A percentile compares a stretch with the other conserved stretches of the same genome.
phyloP scores from a whole-genome alignment of 2,329 filamentous ascomycete genomes.

The Hortaea werneckii region DNA sequence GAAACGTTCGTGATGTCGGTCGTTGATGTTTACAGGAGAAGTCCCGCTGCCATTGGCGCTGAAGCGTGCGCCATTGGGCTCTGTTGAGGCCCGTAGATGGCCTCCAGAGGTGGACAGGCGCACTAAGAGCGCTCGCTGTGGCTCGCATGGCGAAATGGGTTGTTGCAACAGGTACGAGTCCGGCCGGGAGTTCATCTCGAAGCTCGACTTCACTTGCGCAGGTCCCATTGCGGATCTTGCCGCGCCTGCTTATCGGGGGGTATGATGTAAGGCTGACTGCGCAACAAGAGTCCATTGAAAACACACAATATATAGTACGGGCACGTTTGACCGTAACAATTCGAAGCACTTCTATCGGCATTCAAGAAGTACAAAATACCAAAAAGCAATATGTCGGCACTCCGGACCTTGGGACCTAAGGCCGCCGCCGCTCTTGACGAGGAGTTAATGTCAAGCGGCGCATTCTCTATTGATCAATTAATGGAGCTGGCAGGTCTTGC shows the following conservation, averaged over 20 bases:
- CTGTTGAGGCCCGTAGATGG: background rate
- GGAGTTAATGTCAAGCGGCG: conserved; percentile 81
- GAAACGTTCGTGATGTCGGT: background rate
- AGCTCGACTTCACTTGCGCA: background rate
- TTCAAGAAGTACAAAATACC: background rate
- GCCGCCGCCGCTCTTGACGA: conserved; percentile 81
- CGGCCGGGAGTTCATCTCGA: background rate
- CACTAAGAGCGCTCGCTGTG: conserved; percentile 11
- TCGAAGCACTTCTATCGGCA: no score
- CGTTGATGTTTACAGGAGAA: background rate
- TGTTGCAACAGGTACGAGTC: background rate
- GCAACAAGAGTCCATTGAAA: no score
- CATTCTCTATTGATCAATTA: conserved; percentile 88
- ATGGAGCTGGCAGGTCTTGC: conserved; percentile 95
- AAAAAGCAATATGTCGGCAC: conserved; percentile 7
- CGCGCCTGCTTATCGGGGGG: background rate
- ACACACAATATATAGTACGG: no score
- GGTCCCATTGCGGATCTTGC: background rate
- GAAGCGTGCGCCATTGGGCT: conserved; percentile 1
- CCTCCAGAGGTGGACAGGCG: conserved; percentile 6
- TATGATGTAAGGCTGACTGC: no score
- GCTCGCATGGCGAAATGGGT: conserved; percentile 10
- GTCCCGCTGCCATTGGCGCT: conserved; percentile 3
- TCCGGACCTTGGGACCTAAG: conserved; percentile 65
- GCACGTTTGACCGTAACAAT: no score